Base-by-base conservation (phyloP, 805 yeast species). In the Wickerhamiella occidentalis region DNA sequence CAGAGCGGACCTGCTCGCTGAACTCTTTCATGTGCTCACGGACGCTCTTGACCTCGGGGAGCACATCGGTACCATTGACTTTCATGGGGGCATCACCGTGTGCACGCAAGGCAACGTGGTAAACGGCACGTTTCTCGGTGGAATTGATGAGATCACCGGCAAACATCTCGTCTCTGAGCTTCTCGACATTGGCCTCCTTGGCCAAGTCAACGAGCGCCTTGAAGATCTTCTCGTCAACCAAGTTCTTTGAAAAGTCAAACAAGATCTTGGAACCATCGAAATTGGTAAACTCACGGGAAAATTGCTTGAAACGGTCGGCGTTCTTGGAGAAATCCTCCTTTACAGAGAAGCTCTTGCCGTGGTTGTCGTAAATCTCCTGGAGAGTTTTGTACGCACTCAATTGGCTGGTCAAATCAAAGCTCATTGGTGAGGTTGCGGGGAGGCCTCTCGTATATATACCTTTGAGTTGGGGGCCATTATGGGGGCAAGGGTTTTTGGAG, bases 11-110 rank as follows among this genome's bases (percentile, higher is more conserved):
- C 55, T 75, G 72, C 55, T 85, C 85, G 51, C 95, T 80, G 74
- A 92, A 92, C 68, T 88, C 95, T 73, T 85, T 85, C 94, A 92
- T 88, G 77, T 92, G 99, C 62, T 80, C 78, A 66, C 94, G 78
- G 41, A 92, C 98, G 30, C 78, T 72, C 64, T 87, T 85, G 54
- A 92, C 97, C 68, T 86, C 96, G 47, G 87, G 85, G 29, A 94
- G 80, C 53, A 92, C 95, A 64, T 90, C 81, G 57, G 69, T 69
- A 58, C 95, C 96, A 64, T 92, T 96, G 54, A 88, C 97, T 55
- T 66, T 68, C 95, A 92, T 82, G 55, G 79, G 78, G 69, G 77
- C 81, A 71, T 79, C 68, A 52, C 92, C 74, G 69, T 92, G 83
- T 78, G 94, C 90, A 77, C 99, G 83, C 61, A 92, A 77, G 30